Percentiles rank a stretch among this genome's conserved stretches.
phyloP scores from a whole-genome alignment of 2,329 filamentous ascomycete genomes.

The Raffaelea arxii region DNA sequence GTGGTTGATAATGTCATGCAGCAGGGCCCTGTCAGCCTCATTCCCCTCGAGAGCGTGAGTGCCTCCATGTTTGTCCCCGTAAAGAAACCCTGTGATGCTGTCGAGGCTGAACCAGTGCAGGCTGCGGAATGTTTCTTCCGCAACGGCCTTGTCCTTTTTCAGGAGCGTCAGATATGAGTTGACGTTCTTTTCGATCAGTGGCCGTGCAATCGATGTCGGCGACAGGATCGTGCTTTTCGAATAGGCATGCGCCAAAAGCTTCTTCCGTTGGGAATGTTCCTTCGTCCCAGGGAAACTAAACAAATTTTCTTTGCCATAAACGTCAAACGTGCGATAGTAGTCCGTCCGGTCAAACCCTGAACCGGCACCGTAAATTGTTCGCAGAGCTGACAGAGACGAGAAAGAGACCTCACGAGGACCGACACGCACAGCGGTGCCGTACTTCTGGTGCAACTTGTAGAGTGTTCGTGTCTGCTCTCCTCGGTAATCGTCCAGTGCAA shows the following conservation, averaged over 20 bases:
- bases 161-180: slow-evolving; percentile 6
- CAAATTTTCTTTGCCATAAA: slow-evolving; percentile 39
- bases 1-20: slow-evolving; percentile 38
- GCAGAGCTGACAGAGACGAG: slow-evolving; percentile 30
- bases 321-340: slow-evolving; percentile 48
- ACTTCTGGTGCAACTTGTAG: slow-evolving; percentile 30
- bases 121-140: too few relatives aligned
- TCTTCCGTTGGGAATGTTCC: slow-evolving; percentile 40
- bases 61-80: slow-evolving; percentile 30
- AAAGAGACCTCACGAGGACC: slow-evolving; percentile 35
- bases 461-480: slow-evolving; percentile 31
- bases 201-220: slow-evolving; percentile 24
- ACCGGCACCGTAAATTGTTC: slow-evolving; percentile 44
- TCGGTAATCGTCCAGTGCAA: slow-evolving; percentile 32
- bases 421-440: slow-evolving; percentile 37
- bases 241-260: slow-evolving; percentile 40
- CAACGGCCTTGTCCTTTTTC: neutral
- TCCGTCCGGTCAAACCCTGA: slow-evolving; percentile 36
- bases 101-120: slow-evolving; percentile 45
- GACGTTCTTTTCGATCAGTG: slow-evolving; percentile 20
- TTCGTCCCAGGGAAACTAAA: slow-evolving; percentile 37
- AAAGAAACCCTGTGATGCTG: slow-evolving; percentile 41
- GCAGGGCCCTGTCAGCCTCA: slow-evolving; percentile 25
- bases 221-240: slow-evolving; percentile 36
- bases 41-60: slow-evolving; percentile 32